Conservation (phyloP, 2,329 filamentous ascomycete genomes). For the Neocucurbitaria cava region DNA sequence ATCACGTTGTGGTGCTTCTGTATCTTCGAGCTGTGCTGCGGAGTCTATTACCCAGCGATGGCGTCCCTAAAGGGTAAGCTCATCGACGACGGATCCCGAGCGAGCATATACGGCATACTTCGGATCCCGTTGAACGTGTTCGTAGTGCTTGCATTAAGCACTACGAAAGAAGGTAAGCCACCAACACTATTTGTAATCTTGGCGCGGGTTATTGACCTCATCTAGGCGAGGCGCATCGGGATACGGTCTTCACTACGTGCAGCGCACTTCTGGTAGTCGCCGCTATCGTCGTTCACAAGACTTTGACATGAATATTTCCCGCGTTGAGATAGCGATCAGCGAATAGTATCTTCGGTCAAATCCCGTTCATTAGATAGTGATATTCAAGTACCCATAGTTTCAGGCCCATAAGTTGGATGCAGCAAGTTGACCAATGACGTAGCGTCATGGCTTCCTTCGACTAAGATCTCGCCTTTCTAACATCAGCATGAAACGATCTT, state of each 20-base stretch:
- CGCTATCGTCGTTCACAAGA: conserved; percentile 35
- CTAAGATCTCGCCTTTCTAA: background rate
- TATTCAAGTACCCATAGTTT: background rate
- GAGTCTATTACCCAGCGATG: conserved; percentile 65
- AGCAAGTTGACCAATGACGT: conserved; percentile 13
- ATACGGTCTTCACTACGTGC: conserved; percentile 41
- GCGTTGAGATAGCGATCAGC: background rate
- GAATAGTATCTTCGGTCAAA: background rate
- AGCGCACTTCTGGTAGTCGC: conserved; percentile 36
- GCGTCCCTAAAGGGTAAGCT: conserved; percentile 62
- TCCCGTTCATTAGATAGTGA: background rate
- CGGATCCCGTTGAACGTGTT: conserved; percentile 63
- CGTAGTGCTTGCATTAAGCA: conserved; percentile 42
- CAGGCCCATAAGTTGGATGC: background rate
- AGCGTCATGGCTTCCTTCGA: background rate
- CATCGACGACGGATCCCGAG: conserved; percentile 62
- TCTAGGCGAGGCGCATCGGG: conserved; percentile 38
- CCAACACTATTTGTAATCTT: background rate
- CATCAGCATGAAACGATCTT: background rate
- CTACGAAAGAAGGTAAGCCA: conserved; percentile 38
- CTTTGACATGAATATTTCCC: conserved; percentile 22
- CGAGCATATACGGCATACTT: conserved; percentile 64
- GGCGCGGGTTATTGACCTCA: conserved; percentile 10
- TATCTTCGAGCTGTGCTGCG: conserved; percentile 64
- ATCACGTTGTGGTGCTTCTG: conserved; percentile 65